These are phyloP conservation scores for Groenewaldozyma auringiensis DNA, from an alignment of 1,139 yeast species.

Conservation along the genomic window DNA sequence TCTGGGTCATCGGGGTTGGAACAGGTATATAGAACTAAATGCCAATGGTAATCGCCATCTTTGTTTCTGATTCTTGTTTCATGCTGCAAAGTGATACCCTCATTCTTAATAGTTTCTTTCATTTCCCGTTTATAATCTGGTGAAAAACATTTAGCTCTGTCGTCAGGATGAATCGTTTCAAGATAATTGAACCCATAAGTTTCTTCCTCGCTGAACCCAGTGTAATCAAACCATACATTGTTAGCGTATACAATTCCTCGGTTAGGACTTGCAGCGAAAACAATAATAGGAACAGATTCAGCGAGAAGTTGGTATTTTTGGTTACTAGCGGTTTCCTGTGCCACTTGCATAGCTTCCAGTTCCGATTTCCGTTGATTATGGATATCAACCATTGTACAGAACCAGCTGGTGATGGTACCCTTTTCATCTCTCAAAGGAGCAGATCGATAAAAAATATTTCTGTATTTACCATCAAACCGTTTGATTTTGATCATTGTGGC, in stretches of 20 bases:
- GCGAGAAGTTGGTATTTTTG: constrained; percentile 31
- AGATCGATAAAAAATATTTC: constrained; percentile 28
- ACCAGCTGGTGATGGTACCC: constrained; percentile 31
- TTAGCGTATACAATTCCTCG: constrained; percentile 30
- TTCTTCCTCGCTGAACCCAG: constrained; percentile 26
- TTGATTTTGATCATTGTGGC: constrained; percentile 27
- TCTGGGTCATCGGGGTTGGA: constrained; percentile 17
- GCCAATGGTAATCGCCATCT: constrained; percentile 28
- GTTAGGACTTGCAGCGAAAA: constrained; percentile 27
- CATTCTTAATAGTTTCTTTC: constrained; percentile 4
- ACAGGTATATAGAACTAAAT: constrained; percentile 25
- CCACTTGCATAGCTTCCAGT: constrained; percentile 25
- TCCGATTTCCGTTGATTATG: constrained; percentile 31
- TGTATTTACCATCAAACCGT: constrained; percentile 30
- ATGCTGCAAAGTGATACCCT: constrained; percentile 18
- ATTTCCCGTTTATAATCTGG: constrained; percentile 16
- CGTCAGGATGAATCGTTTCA: constrained; percentile 26
- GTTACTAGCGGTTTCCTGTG: constrained; percentile 29
- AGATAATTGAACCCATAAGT: constrained; percentile 29
- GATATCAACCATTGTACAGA: constrained; percentile 32
- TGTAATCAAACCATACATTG: constrained; percentile 30
- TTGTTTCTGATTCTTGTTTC: constrained; percentile 25
- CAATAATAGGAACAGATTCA: constrained; percentile 31
- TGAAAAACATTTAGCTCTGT: constrained; percentile 24
- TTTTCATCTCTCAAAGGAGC: constrained; percentile 30